phyloP scores from a whole-genome alignment of 2,329 filamentous ascomycete genomes.

The Talaromyces sp. region DNA sequence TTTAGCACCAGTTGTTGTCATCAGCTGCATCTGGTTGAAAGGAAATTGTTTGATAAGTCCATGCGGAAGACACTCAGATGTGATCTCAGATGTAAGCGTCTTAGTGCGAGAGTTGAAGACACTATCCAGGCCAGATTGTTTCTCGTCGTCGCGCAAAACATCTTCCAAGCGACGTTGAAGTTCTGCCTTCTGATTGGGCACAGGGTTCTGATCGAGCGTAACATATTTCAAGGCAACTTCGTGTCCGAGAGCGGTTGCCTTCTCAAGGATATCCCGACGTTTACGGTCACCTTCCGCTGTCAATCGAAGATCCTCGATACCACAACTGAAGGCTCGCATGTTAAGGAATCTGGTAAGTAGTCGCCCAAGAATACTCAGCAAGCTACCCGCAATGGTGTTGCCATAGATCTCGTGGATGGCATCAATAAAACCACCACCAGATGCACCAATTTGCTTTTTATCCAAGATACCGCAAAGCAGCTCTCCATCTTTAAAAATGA shows the following conservation, averaged over 20 bases:
- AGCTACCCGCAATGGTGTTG: slow-evolving; percentile 74
- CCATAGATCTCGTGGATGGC: slow-evolving; percentile 92
- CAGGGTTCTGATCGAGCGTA: slow-evolving; percentile 63
- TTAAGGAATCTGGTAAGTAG: slow-evolving; percentile 84
- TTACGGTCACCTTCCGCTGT: slow-evolving; percentile 71
- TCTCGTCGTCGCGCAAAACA: slow-evolving; percentile 82
- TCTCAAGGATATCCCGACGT: slow-evolving; percentile 63
- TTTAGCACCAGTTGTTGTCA: slow-evolving; percentile 96
- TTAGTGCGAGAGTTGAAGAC: slow-evolving; percentile 70
- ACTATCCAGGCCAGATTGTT: slow-evolving; percentile 85
- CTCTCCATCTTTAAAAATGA: slow-evolving; percentile 81
- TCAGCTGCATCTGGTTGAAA: slow-evolving; percentile 96
- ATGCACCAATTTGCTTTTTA: slow-evolving; percentile 89
- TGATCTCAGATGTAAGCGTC: slow-evolving; percentile 72
- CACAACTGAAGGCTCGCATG: slow-evolving; percentile 93
- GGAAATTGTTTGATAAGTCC: slow-evolving; percentile 90
- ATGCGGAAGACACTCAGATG: slow-evolving; percentile 69
- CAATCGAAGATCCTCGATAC: slow-evolving; percentile 89
- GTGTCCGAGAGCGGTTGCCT: slow-evolving; percentile 65
- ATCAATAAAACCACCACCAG: slow-evolving; percentile 81
- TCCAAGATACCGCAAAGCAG: slow-evolving; percentile 88
- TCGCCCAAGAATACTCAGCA: slow-evolving; percentile 83
- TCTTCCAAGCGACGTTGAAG: slow-evolving; percentile 77
- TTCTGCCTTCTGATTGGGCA: slow-evolving; percentile 61
- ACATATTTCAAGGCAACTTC: slow-evolving; percentile 84